Evolutionary conservation across 176 grass and related monocot genomes (phyloP), one percentile per base, ranked within the genome.

Genomic region (Bothriochloa decipiens): DNA sequence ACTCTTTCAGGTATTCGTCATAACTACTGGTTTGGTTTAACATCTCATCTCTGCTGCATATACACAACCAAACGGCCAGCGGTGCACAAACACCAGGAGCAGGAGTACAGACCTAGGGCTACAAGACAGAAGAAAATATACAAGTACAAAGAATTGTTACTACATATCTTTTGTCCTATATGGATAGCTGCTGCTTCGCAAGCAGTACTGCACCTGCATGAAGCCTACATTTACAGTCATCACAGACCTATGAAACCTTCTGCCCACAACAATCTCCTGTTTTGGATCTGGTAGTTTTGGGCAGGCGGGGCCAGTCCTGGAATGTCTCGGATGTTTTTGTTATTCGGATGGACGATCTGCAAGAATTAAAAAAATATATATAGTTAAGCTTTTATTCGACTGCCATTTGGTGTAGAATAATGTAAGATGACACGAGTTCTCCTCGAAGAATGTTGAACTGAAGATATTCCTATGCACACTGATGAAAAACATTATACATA

Each of bases 261-360:
- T 70, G 69, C 22, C 3, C 91, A 94, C 77, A 98, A 55, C 80
- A 98, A 80, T 86, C 77, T 95, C 84, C 93, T 94, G 81, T 86
- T 87, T 50, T 60, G 16, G 23, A 80, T 77, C 68, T 89, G 78
- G 18, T 77, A 86, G 71, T 62, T 90, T 82, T 94, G 93, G 65
- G 96, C 96, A 37, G 96, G 96, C 9, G 96, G 96, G n/a, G 96
- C 96, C 75, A 98, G 84, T 63, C 96, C 96, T 83, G 96, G 96
- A 79, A 94, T 94, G 70, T 98, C 91, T 78, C 80, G 80, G 32
- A 98, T 95, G 83, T 69, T 87, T 81, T 98, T 98, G 81, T 98
- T 95, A 57, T 86, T 81, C 15, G 96, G 96, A 66, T 91, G 87
- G 70, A 94, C 93, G 67, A 98, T 92, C 96, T 98, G 82, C 23